Evolutionary conservation across 2,329 filamentous ascomycete genomes (phyloP).

Genomic region (Trichoderma breve): DNA sequence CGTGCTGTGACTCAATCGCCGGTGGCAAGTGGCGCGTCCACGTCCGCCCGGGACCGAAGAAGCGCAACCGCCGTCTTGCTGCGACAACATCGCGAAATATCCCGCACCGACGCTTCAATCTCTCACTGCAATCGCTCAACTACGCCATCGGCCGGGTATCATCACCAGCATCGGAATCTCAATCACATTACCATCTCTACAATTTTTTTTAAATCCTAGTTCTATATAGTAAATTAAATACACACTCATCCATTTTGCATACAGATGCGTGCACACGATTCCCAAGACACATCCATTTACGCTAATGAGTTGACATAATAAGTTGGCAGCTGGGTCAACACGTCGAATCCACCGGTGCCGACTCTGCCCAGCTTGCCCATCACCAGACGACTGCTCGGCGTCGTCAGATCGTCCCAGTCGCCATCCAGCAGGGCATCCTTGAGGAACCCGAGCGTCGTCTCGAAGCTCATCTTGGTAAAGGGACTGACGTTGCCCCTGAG

Average conservation of each 20-base stretch:
- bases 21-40: neutral
- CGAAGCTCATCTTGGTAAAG: conserved; percentile 99
- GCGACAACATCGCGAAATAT: neutral
- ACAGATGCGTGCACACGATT: neutral
- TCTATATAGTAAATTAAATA: conserved; percentile 4
- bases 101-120: neutral
- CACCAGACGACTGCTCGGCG: conserved; percentile 84
- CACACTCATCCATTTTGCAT: neutral
- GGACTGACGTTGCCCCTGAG: conserved; percentile 81
- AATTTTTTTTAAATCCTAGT: neutral
- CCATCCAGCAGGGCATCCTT: conserved; percentile 88
- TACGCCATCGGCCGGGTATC: neutral
- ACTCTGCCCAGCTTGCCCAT: conserved; percentile 78
- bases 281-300: conserved; percentile 1
- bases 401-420: conserved; percentile 84
- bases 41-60: neutral
- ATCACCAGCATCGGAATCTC: neutral
- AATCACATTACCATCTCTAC: neutral
- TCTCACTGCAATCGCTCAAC: neutral
- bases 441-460: conserved; percentile 92
- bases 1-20: neutral
- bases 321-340: conserved; percentile 63
- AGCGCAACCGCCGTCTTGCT: neutral
- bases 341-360: conserved; percentile 90
- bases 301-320: conserved; percentile 37